Evolutionary conservation across 2,329 filamentous ascomycete species (phyloP).

Genomic region (Teratosphaeria gauchensis): DNA sequence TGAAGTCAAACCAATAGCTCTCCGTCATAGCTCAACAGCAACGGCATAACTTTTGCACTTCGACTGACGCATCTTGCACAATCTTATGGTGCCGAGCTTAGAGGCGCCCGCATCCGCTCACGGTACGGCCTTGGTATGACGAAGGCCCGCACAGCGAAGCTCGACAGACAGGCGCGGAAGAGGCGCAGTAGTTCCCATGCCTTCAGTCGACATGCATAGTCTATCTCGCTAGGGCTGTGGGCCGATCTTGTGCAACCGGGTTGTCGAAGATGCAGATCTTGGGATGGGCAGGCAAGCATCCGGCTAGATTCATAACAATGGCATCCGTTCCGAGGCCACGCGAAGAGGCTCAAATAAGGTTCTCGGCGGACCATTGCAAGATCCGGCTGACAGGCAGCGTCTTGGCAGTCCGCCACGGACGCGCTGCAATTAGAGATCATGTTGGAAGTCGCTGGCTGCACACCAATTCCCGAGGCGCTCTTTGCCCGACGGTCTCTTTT

Average conservation of each 20-base stretch:
- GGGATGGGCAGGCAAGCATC: neutral
- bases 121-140: neutral
- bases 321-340: neutral
- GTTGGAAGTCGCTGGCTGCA: too few relatives aligned
- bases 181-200: neutral
- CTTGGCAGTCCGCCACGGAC: neutral
- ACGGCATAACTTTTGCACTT: neutral
- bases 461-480: too few relatives aligned
- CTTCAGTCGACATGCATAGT: neutral
- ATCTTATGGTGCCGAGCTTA: neutral
- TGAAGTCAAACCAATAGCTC: neutral
- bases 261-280: neutral
- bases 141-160: neutral
- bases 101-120: neutral
- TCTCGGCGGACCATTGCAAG: neutral
- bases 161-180: neutral
- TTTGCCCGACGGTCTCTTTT: too few relatives aligned
- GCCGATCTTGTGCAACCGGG: neutral
- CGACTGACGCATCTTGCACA: neutral
- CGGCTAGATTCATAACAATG: neutral
- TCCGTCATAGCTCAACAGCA: neutral
- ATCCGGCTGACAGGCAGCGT: neutral
- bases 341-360: neutral
- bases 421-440: neutral
- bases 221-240: neutral